Percentiles rank a stretch among this genome's conserved stretches.
These are phyloP conservation scores for Elsinoe perseae DNA, from an alignment of 2,329 filamentous ascomycete species.

Conservation along the genomic window DNA sequence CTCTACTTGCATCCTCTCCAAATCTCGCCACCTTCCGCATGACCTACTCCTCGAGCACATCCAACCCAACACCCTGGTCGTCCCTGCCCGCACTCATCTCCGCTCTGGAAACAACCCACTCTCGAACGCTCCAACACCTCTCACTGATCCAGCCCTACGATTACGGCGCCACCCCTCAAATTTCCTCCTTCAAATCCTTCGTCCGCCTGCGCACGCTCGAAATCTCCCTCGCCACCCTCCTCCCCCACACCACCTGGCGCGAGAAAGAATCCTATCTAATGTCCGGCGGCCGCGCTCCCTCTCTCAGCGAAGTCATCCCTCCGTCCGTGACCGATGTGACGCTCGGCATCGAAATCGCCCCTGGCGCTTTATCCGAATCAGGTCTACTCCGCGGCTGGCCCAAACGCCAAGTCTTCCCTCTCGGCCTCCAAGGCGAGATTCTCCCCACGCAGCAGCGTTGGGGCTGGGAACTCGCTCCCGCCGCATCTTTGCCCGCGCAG, in stretches of 20 bases:
- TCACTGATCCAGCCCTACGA: constrained; percentile 3
- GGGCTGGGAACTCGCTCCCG: constrained; percentile 10
- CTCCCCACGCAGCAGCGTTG: background rate
- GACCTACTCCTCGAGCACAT: background rate
- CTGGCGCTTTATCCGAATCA: background rate
- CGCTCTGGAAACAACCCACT: background rate
- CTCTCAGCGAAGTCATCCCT: background rate
- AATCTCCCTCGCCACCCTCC: constrained; percentile 7
- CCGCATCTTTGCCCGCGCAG: background rate
- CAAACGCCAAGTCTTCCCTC: constrained; percentile 9
- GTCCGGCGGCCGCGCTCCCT: background rate
- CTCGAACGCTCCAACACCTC: background rate
- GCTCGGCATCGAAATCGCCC: constrained; percentile 3
- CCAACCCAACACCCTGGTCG: background rate
- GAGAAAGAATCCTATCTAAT: constrained; percentile 10
- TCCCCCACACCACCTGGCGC: constrained; percentile 3
- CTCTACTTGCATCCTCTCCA: background rate
- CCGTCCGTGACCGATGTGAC: background rate
- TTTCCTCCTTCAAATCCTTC: background rate
- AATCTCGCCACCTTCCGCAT: background rate
- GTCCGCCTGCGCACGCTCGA: constrained; percentile 8
- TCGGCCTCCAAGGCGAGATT: background rate
- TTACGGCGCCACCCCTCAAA: constrained; percentile 4
- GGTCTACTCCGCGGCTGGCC: constrained; percentile 1
- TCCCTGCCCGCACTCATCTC: background rate